phyloP scores from a whole-genome alignment of 2,329 filamentous ascomycete species.

The Claviceps lovelessii region DNA sequence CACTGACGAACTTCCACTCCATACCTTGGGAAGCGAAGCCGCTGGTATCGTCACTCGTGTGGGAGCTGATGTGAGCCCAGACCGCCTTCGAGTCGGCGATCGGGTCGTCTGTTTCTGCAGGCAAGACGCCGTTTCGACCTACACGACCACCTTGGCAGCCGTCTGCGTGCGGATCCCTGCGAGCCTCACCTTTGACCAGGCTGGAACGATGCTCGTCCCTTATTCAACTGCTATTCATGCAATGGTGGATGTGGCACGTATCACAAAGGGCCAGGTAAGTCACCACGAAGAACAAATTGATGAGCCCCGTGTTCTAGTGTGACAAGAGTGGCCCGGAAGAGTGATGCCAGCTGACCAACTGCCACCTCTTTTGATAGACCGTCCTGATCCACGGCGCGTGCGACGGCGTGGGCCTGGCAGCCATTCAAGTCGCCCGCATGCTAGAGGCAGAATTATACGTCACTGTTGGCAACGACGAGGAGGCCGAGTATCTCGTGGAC shows the following conservation, averaged over 20 bases:
- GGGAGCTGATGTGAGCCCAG: slow-evolving; percentile 4
- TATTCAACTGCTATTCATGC: slow-evolving; percentile 18
- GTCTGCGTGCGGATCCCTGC: not conserved
- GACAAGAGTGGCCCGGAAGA: not conserved
- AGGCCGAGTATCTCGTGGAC: not conserved
- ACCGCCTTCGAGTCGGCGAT: slow-evolving; percentile 17
- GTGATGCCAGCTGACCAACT: not conserved
- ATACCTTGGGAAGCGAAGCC: slow-evolving; percentile 15
- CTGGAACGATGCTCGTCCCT: slow-evolving; percentile 18
- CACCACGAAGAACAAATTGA: not conserved
- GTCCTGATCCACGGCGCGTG: slow-evolving; percentile 19
- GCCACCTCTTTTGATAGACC: slow-evolving; percentile 4
- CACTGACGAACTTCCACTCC: slow-evolving; percentile 1
- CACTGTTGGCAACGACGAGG: not conserved
- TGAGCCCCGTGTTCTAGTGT: not conserved
- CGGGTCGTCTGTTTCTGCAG: slow-evolving; percentile 14
- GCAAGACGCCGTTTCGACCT: not conserved
- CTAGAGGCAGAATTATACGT: not conserved
- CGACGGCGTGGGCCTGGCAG: slow-evolving; percentile 18
- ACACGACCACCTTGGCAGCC: not conserved
- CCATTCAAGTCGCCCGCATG: slow-evolving; percentile 9
- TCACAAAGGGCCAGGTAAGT: slow-evolving; percentile 5
- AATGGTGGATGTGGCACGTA: slow-evolving; percentile 2
- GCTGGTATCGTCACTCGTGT: slow-evolving; percentile 11
- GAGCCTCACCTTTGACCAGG: slow-evolving; percentile 18